phyloP scores from a whole-genome alignment of 371 early-diverging fungal species.

The Mortierella sp. region DNA sequence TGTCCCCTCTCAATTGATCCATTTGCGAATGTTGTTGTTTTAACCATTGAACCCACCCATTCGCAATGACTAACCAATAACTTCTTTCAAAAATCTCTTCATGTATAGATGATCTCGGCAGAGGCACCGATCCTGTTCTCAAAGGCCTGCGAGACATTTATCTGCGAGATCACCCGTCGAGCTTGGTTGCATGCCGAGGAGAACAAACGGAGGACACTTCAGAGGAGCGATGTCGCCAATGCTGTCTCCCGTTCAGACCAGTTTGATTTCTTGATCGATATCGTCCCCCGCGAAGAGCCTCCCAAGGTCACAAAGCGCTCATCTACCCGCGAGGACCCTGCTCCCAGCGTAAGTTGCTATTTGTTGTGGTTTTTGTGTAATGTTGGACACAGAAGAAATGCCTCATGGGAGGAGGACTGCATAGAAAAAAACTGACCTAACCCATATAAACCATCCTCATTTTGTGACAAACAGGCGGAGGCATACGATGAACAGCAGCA shows the following conservation, averaged over 20 bases:
- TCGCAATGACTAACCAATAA: neutral
- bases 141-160: conserved; percentile 90
- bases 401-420: neutral
- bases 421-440: neutral
- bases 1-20: neutral
- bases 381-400: neutral
- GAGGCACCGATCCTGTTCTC: conserved; percentile 69
- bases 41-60: neutral
- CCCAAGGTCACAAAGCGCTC: conserved; percentile 34
- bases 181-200: conserved; percentile 95
- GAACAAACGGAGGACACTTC: conserved; percentile 93
- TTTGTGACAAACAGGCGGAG: conserved; percentile 14
- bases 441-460: neutral
- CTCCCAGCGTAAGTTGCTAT: conserved; percentile 22
- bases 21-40: neutral
- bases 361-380: neutral
- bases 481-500: conserved; percentile 34
- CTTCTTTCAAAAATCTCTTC: neutral
- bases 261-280: conserved; percentile 94
- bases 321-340: conserved; percentile 40
- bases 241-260: conserved; percentile 87
- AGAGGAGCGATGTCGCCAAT: conserved; percentile 84
- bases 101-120: conserved; percentile 78
- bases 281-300: conserved; percentile 85
- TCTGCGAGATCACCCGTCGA: conserved; percentile 90